Evolutionary conservation across 208 protist species (phyloP), one percentile per base, ranked within the genome.

Genomic region (Trypanosoma conorhini): DNA sequence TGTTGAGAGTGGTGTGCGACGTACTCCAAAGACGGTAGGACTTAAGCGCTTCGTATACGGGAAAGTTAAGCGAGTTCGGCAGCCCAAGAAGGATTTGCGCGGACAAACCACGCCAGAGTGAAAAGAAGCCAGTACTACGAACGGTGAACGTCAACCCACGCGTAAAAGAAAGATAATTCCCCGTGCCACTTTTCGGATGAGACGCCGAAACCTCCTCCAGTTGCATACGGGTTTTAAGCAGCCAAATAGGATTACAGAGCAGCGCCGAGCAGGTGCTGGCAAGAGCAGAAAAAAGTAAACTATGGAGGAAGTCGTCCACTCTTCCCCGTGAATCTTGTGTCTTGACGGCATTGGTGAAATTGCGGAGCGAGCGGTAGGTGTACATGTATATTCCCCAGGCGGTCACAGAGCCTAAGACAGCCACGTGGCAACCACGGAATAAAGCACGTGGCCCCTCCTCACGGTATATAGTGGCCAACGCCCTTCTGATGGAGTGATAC

Each of bases 181-280:
- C 38, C 12, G 12, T 50, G 21, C 40, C 62, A 19, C 24, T 40
- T 17, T 52, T 74, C 40, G 28, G n/a, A 9, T 0, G 15, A 28
- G 21, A 8, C n/a, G 31, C 21, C 12, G 70, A 50, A 30, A 72
- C 48, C 56, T 78, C 59, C 35, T 69, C 40, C 31, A 97, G 73
- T 68, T 97, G 89, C 88, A 97, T 97, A 19, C 92, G 87, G 4
- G 89, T 94, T 77, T 97, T 97, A 19, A 97, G 61, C 7, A 97
- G 80, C 85, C 90, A 97, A 57, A 97, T 93, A 5, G 92, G 92
- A 60, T 91, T 94, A 67, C 86, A 94, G 50, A 80, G 63, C 26
- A 89, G 44, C 17, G 91, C 88, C 0, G 88, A 86, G 0, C 62
- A 67, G 48, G 63, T 76, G 70, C 87, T 94, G 19, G 88, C 91